Base-by-base conservation (phyloP, 164 flowering plant genomes). In the Liquidambar formosana region DNA sequence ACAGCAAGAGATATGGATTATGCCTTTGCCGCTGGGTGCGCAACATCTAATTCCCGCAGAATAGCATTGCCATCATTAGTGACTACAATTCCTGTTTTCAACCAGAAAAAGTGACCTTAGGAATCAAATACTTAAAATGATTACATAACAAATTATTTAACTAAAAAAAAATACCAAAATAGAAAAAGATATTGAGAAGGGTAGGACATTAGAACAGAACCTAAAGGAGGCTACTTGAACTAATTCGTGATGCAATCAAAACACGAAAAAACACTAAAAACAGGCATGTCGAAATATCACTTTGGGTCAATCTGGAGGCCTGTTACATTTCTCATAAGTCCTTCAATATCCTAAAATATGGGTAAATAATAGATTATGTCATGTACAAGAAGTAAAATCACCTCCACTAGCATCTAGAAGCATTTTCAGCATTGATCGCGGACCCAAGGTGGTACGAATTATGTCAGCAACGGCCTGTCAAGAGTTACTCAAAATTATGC, bases 21-120 rank as follows among this genome's bases (percentile, higher is more conserved):
- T 81, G 73, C 99, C 92, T 94, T 94, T 22, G 99, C 99, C 8
- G 99, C 99, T 13, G 97, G 99, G 61, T 94, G 97, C 13, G 99
- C 97, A 76, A 94, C 56, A 75, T 94, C 99, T 56, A 94, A 68
- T 70, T 94, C 99, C 43, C 97, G 96, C 57, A 94, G 76, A 64
- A 94, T 94, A 14, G 97, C 89, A 88, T 94, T 94, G 70, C 99
- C 99, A 83, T 94, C 99, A 81, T 94, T 94, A 6, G 99, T 94
- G 49, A 94, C 94, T 8, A 92, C 98, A 63, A 94, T 94, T 2
- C 98, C 98, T 94, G 87, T 25, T 6, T 64, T 54, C 22, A 61
- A 62, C 26, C 26, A 8, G 53, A 28, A 16, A 61, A 33, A 58
- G 57, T 5, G 61, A 58, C 8, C 4, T 41, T 45, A 8, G 15